These are phyloP conservation scores for Cucurbita maxima DNA, from an alignment of 306 rosid species.

Conservation along the genomic window DNA sequence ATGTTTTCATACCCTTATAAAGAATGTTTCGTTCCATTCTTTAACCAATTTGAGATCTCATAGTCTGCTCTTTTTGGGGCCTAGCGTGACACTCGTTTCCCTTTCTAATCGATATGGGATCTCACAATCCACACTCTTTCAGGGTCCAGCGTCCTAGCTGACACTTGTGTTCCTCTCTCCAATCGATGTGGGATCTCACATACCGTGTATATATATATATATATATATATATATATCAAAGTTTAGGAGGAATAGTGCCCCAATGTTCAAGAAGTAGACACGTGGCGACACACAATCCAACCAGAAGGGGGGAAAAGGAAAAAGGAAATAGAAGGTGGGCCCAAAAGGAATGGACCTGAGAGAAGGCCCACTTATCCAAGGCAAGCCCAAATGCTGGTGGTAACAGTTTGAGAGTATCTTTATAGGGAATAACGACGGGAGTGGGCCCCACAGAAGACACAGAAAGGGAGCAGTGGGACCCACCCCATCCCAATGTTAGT, in stretches of 20 bases:
- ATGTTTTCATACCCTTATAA: too few relatives aligned
- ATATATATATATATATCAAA: too few relatives aligned
- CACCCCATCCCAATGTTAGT: not conserved
- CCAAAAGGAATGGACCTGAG: not conserved
- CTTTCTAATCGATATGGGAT: too few relatives aligned
- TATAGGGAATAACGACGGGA: not conserved
- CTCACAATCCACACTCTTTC: too few relatives aligned
- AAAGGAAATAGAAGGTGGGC: not conserved
- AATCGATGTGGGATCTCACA: too few relatives aligned
- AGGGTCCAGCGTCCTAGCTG: too few relatives aligned
- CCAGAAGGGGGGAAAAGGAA: not conserved
- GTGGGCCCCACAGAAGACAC: not conserved
- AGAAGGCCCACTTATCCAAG: conserved; percentile 11
- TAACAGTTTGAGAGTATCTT: not conserved
- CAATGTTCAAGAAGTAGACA: not conserved
- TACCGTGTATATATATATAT: too few relatives aligned
- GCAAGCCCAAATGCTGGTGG: not conserved
- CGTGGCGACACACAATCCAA: not conserved
- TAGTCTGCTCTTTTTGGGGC: too few relatives aligned
- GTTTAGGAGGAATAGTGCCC: not conserved
- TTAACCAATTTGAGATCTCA: too few relatives aligned
- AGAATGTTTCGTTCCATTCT: too few relatives aligned
- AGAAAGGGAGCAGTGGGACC: not conserved
- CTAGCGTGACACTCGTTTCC: too few relatives aligned
- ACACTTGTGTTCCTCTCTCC: too few relatives aligned